Conservation (phyloP, 2,329 filamentous ascomycete genomes). For the Alternaria burnsii region DNA sequence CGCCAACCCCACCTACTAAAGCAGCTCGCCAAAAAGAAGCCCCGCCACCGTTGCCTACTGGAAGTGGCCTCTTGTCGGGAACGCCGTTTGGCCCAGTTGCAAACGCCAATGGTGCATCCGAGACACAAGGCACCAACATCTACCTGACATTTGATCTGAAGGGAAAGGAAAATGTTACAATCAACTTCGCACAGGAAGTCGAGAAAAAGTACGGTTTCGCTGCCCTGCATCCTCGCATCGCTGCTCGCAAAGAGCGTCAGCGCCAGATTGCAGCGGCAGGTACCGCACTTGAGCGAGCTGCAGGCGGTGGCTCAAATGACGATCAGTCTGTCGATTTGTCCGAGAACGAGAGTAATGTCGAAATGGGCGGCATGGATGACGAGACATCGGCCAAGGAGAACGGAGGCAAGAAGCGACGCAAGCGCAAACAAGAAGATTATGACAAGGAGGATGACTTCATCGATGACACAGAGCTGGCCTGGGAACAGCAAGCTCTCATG, state of each 20-base stretch:
- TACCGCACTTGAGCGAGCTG: constrained; percentile 81
- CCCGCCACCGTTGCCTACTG: constrained; percentile 65
- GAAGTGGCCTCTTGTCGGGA: constrained; percentile 70
- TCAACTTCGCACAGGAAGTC: constrained; percentile 94
- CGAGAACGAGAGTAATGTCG: constrained; percentile 80
- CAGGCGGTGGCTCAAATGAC: constrained; percentile 74
- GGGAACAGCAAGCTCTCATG: constrained; percentile 94
- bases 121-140: constrained; percentile 71
- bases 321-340: constrained; percentile 85
- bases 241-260: constrained; percentile 86
- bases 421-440: constrained; percentile 75
- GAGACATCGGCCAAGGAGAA: constrained; percentile 54
- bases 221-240: constrained; percentile 88
- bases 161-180: constrained; percentile 85
- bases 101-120: constrained; percentile 54
- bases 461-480: constrained; percentile 92
- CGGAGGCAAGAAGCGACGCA: constrained; percentile 76
- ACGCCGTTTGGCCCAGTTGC: constrained; percentile 66
- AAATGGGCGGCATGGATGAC: constrained; percentile 74
- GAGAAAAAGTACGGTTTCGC: constrained; percentile 95
- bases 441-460: constrained; percentile 74
- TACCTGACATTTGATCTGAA: constrained; percentile 82
- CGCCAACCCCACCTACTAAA: constrained; percentile 64
- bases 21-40: constrained; percentile 63
- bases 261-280: constrained; percentile 87